Evolutionary conservation across 1,284 basidiomycete species (phyloP).

Genomic region (Leccinum glutinopallens): DNA sequence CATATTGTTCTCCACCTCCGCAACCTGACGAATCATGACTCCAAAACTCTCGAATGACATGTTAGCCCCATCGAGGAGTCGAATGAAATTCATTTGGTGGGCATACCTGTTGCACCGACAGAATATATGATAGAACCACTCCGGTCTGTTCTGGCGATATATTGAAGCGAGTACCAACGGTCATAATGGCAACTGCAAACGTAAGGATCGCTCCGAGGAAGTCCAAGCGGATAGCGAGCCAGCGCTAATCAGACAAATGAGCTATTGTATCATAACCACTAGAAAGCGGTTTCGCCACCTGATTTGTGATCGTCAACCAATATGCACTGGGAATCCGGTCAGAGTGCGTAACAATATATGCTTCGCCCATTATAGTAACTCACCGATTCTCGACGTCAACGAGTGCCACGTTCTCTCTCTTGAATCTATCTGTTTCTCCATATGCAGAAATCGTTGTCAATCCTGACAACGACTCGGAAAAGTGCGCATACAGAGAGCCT

Average conservation of each 20-base stretch:
- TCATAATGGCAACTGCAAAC: constrained; percentile 79
- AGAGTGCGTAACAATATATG: neutral
- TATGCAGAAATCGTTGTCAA: constrained; percentile 89
- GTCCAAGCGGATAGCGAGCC: constrained; percentile 89
- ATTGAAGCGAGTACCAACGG: constrained; percentile 71
- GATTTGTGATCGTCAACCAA: constrained; percentile 82
- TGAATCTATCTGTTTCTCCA: constrained; percentile 70
- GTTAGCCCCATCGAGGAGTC: constrained; percentile 9
- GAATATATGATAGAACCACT: constrained; percentile 75
- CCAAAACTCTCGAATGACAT: constrained; percentile 58
- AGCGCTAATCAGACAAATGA: constrained; percentile 54
- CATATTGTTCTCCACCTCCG: constrained; percentile 91
- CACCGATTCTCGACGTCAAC: constrained; percentile 86
- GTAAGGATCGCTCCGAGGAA: constrained; percentile 79
- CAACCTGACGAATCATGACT: constrained; percentile 82
- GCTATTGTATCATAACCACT: neutral
- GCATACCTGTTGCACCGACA: constrained; percentile 65
- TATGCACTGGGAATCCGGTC: constrained; percentile 61
- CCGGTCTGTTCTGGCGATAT: constrained; percentile 82
- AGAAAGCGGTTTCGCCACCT: constrained; percentile 41
- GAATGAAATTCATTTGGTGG: neutral
- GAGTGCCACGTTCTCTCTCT: constrained; percentile 69
- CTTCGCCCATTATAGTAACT: constrained; percentile 11
- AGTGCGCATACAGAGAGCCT: constrained; percentile 78
- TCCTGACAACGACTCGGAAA: constrained; percentile 87